Evolutionary conservation across 2,329 filamentous ascomycete species (phyloP).

Genomic region (Lecanoromycetidae sp.): DNA sequence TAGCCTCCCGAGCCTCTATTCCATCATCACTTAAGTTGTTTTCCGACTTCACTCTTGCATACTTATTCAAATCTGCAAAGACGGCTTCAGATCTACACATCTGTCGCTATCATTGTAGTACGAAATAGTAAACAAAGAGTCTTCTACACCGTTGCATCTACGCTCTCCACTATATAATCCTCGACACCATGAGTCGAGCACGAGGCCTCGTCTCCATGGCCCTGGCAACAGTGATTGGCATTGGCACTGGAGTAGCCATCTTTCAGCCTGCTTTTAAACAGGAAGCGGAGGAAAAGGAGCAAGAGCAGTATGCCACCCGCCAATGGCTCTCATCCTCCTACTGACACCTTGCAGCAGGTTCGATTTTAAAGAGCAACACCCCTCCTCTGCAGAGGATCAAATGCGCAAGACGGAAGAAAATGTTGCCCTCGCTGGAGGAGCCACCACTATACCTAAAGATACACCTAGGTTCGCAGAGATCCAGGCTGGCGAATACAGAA

Average conservation of each 20-base stretch:
- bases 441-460: slow-evolving; percentile 8
- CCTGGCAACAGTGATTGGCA: background rate
- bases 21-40: too few species aligned
- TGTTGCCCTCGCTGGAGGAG: slow-evolving; percentile 10
- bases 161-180: too few species aligned
- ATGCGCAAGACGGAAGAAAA: slow-evolving; percentile 10
- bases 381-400: background rate
- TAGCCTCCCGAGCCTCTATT: too few species aligned
- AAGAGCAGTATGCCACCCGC: background rate
- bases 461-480: slow-evolving; percentile 3
- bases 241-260: slow-evolving; percentile 5
- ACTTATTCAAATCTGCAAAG: too few species aligned
- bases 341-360: background rate
- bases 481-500: slow-evolving; percentile 5
- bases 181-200: background rate
- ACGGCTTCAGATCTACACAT: too few species aligned
- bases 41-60: too few species aligned
- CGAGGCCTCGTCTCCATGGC: background rate
- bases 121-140: too few species aligned
- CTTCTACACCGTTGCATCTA: too few species aligned
- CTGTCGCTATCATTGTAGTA: too few species aligned
- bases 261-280: slow-evolving; percentile 8
- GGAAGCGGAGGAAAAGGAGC: slow-evolving; percentile 5
- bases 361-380: slow-evolving; percentile 3
- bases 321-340: background rate